These are phyloP conservation scores for Tylopilus rubrobrunneus DNA, from an alignment of 768 basidiomycete species.

Conservation along the genomic window DNA sequence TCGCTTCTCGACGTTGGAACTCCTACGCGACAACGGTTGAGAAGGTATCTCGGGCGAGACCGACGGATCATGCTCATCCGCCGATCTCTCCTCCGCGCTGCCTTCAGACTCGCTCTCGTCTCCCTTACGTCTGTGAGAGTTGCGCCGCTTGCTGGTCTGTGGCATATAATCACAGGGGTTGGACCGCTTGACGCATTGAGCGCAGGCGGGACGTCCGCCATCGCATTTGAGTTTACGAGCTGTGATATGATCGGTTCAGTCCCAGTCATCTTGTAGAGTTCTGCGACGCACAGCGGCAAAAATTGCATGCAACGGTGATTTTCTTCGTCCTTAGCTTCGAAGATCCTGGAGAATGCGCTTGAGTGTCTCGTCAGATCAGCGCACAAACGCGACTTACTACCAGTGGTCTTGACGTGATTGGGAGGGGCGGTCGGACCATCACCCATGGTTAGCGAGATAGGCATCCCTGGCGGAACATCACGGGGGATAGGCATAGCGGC, in stretches of 20 bases:
- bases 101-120: constrained; percentile 58
- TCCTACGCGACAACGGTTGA: constrained; percentile 34
- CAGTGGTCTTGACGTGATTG: constrained; percentile 31
- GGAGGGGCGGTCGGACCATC: constrained; percentile 32
- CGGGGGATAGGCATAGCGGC: constrained; percentile 43
- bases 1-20: constrained; percentile 35
- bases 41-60: constrained; percentile 50
- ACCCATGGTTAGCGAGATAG: constrained; percentile 36
- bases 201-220: constrained; percentile 77
- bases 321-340: constrained; percentile 74
- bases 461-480: constrained; percentile 42
- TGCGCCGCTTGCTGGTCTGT: constrained; percentile 66
- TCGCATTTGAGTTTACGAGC: constrained; percentile 89
- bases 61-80: constrained; percentile 46
- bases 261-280: constrained; percentile 8
- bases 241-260: constrained; percentile 32
- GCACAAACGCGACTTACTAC: constrained; percentile 34
- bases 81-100: constrained; percentile 58
- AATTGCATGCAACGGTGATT: constrained; percentile 87
- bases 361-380: constrained; percentile 11
- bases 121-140: constrained; percentile 57
- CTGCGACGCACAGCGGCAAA: constrained; percentile 73
- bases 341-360: constrained; percentile 39
- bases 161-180: constrained; percentile 80
- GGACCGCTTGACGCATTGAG: constrained; percentile 75